Evolutionary conservation across 129 eudicot genomes (phyloP).

Genomic region (Sambucus nigra): DNA sequence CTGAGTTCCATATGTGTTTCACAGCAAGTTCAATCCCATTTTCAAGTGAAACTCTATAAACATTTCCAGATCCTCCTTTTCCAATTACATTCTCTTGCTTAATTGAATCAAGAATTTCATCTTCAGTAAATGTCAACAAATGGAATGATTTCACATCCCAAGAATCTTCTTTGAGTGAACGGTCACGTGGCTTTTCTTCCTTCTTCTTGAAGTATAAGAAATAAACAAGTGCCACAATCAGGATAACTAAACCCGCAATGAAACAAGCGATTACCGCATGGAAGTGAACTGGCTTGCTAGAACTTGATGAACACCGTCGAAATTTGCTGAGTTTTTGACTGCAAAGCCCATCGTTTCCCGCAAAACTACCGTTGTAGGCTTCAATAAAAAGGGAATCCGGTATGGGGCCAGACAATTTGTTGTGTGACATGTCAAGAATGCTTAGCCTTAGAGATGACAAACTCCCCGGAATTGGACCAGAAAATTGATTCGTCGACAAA

Average conservation of each 20-base stretch:
- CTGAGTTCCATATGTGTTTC: constrained; percentile 62
- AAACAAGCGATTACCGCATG: constrained; percentile 38
- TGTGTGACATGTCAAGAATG: constrained; percentile 68
- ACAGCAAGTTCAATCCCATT: constrained; percentile 77
- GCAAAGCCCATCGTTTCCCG: constrained; percentile 74
- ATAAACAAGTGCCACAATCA: constrained; percentile 34
- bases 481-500: constrained; percentile 53
- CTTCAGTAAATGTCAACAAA: constrained; percentile 63
- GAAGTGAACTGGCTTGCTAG: constrained; percentile 22
- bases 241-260: constrained; percentile 22
- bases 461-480: constrained; percentile 63
- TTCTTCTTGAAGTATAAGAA: constrained; percentile 35
- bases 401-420: constrained; percentile 47
- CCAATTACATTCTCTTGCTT: constrained; percentile 72
- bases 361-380: constrained; percentile 75
- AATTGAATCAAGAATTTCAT: constrained; percentile 72
- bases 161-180: constrained; percentile 53
- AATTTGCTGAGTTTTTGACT: constrained; percentile 46
- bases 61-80: constrained; percentile 85
- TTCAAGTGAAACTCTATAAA: constrained; percentile 44
- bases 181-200: constrained; percentile 12
- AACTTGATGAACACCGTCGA: constrained; percentile 29
- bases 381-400: constrained; percentile 60
- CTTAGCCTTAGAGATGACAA: constrained; percentile 55
- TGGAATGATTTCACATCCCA: constrained; percentile 89